phyloP scores from a whole-genome alignment of 192 early-diverging fungal genomes.

The Allomyces macrogynus region DNA sequence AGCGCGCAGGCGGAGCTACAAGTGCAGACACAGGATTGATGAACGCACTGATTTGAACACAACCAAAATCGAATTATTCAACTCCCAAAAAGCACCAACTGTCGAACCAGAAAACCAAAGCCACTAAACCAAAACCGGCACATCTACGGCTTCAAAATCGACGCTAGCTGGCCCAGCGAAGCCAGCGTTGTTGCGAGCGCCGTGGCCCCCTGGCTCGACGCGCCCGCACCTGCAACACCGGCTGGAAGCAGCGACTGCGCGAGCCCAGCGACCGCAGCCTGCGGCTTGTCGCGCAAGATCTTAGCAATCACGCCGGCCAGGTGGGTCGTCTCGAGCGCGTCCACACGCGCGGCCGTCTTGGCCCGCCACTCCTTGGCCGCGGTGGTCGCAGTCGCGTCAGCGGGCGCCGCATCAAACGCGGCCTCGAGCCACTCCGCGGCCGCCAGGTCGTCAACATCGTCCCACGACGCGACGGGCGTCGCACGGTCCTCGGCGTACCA shows the following conservation, averaged over 20 bases:
- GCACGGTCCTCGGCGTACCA: constrained; percentile 48
- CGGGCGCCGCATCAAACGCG: not conserved
- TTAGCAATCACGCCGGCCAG: not conserved
- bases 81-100: too few relatives aligned
- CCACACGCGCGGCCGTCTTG: not conserved
- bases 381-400: not conserved
- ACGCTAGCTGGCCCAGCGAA: too few relatives aligned
- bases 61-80: too few relatives aligned
- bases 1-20: too few relatives aligned
- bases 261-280: not conserved
- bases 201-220: not conserved
- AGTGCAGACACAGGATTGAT: too few relatives aligned
- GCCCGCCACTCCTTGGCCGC: not conserved
- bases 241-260: not conserved
- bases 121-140: too few relatives aligned
- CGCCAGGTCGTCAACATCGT: constrained; percentile 27
- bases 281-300: constrained; percentile 1
- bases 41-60: too few relatives aligned
- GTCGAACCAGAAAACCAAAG: too few relatives aligned
- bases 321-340: not conserved
- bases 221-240: not conserved
- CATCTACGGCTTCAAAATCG: too few relatives aligned
- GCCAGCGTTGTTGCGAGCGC: not conserved
- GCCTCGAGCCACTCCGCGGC: constrained; percentile 41
- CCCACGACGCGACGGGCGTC: constrained; percentile 17